Conservation (phyloP, 2,329 filamentous ascomycete species). For the Aaosphaeria arxii region DNA sequence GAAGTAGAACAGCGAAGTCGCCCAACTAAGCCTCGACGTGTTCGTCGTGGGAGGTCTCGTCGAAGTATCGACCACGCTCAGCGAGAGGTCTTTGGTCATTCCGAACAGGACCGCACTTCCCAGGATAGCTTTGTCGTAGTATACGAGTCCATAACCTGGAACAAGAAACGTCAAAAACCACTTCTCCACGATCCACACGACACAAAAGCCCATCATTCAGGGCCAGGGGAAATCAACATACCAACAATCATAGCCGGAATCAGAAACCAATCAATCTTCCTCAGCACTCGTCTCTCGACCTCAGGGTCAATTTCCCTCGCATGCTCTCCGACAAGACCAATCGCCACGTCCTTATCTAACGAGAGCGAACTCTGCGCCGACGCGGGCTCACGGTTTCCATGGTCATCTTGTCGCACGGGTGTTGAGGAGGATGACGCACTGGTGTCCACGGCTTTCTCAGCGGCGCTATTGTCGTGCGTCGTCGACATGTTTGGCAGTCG, state of each 20-base stretch:
- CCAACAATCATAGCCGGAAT: slow-evolving; percentile 62
- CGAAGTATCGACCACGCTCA: slow-evolving; percentile 54
- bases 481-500: background rate
- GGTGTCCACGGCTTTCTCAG: too few species aligned
- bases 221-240: slow-evolving; percentile 8
- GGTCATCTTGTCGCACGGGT: slow-evolving; percentile 7
- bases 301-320: slow-evolving; percentile 53
- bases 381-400: slow-evolving; percentile 6
- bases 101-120: slow-evolving; percentile 72
- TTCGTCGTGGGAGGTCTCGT: slow-evolving; percentile 56
- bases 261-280: slow-evolving; percentile 66
- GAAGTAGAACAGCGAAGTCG: slow-evolving; percentile 77
- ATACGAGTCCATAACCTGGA: slow-evolving; percentile 63
- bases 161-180: background rate
- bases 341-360: slow-evolving; percentile 54
- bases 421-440: too few species aligned
- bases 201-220: too few species aligned
- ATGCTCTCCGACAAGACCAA: slow-evolving; percentile 59
- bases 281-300: slow-evolving; percentile 55
- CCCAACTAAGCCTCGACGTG: slow-evolving; percentile 70
- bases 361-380: slow-evolving; percentile 11
- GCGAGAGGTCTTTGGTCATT: slow-evolving; percentile 66
- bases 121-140: slow-evolving; percentile 74
- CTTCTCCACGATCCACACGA: too few species aligned
- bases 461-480: too few species aligned